phyloP scores from a whole-genome alignment of 169 alveolate genomes.

The Plasmodium coatneyi region DNA sequence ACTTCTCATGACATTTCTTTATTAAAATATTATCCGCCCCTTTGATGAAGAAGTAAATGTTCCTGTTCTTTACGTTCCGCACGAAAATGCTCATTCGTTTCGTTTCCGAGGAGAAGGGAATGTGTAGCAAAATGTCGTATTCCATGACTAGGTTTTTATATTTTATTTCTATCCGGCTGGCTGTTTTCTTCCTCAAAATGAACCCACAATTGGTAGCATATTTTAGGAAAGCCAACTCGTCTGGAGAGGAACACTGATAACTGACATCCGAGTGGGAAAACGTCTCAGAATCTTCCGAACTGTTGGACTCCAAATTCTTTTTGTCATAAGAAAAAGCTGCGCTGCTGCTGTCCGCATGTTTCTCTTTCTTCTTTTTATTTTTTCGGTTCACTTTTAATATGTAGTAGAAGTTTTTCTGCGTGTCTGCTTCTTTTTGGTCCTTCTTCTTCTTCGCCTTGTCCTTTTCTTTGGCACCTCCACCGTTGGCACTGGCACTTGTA shows the following conservation, averaged over 20 bases:
- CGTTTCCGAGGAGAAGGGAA: slow-evolving; percentile 97
- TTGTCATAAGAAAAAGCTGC: not conserved
- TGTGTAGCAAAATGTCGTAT: slow-evolving; percentile 91
- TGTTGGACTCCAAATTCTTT: slow-evolving; percentile 22
- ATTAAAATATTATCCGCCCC: slow-evolving; percentile 96
- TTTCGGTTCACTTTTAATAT: slow-evolving; percentile 74
- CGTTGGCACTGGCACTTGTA: not conserved
- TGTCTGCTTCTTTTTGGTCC: slow-evolving; percentile 77
- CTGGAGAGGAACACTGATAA: slow-evolving; percentile 98
- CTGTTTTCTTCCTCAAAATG: slow-evolving; percentile 91
- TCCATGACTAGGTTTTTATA: slow-evolving; percentile 77
- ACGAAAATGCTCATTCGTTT: slow-evolving; percentile 98
- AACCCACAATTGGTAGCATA: slow-evolving; percentile 94
- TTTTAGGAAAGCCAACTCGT: slow-evolving; percentile 97
- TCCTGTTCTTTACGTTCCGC: slow-evolving; percentile 81
- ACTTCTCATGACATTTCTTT: slow-evolving; percentile 89
- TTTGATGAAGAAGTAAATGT: slow-evolving; percentile 87
- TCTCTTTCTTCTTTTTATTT: slow-evolving; percentile 30
- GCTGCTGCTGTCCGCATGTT: not conserved
- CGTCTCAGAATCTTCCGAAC: slow-evolving; percentile 62
- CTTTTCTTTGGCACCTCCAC: slow-evolving; percentile 1
- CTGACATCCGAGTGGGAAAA: slow-evolving; percentile 81
- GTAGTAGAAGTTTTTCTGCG: slow-evolving; percentile 71
- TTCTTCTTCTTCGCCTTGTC: slow-evolving; percentile 54
- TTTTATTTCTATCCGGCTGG: slow-evolving; percentile 85